Percentiles rank a stretch among this genome's conserved stretches.
Conservation (phyloP, 257 asterid genomes). For the Jaltomata sinuosa region DNA sequence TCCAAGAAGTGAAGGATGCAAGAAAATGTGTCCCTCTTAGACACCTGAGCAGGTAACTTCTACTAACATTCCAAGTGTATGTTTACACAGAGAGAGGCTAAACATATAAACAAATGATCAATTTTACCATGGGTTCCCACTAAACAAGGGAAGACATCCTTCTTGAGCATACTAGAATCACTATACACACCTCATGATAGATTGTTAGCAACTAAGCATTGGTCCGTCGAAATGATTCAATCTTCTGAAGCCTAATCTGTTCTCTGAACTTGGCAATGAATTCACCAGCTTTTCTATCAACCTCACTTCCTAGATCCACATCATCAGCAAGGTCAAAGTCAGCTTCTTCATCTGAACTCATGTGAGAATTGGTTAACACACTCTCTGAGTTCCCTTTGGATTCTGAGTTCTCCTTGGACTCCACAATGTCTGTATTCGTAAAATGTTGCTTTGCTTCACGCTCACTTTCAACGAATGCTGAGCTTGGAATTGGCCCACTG, state of each 20-base stretch:
- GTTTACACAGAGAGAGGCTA: not conserved
- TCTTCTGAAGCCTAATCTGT: conserved; percentile 82
- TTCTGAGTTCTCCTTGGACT: conserved; percentile 17
- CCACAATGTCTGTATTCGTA: conserved; percentile 10
- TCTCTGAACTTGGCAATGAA: conserved; percentile 89
- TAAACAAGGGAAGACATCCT: not conserved
- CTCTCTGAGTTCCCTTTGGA: conserved; percentile 18
- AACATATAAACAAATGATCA: not conserved
- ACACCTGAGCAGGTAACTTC: not conserved
- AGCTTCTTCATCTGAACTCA: conserved; percentile 25
- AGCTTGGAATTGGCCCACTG: conserved; percentile 25
- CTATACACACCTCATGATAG: not conserved
- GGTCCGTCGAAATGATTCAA: conserved; percentile 27
- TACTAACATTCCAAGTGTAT: not conserved
- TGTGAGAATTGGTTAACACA: conserved; percentile 11
- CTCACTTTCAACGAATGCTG: conserved; percentile 25
- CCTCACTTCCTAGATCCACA: conserved; percentile 71
- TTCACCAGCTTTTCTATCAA: conserved; percentile 89
- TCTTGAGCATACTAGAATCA: not conserved
- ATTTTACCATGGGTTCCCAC: not conserved
- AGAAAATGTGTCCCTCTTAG: not conserved
- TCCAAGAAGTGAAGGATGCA: not conserved
- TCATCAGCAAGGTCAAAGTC: conserved; percentile 19
- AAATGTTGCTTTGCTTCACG: conserved; percentile 17
- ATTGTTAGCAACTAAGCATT: conserved; percentile 5